Base-by-base conservation (phyloP, 2,329 filamentous ascomycete genomes). In the Aureobasidium sp. region DNA sequence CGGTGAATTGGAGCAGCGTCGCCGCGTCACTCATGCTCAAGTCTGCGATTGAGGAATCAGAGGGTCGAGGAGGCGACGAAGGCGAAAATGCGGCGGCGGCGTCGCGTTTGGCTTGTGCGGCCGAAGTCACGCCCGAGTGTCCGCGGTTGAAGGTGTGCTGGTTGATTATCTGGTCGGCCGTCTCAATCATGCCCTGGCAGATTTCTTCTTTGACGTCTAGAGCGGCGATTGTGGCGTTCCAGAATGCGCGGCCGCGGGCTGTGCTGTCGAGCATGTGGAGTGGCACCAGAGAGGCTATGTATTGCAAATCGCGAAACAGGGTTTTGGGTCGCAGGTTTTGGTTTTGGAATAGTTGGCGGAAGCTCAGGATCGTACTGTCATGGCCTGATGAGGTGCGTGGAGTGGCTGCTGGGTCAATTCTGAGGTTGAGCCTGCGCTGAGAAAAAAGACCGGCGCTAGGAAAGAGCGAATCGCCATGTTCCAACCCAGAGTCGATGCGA, bases 1-100 rank as follows among this genome's bases (percentile, higher is more conserved):
- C 93, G 1, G 90, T 91, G 65, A 96, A 93, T 57, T 88, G 86
- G 77, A 88, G 89, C 83, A 97, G 93, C 60, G 80, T 82, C 2
- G 87, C 90, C 0, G 90, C 91, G 65, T 96, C 89, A 38, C 82
- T 77, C 65, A 93, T 81, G 54, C 79, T 82, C 68, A 88, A 84
- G 41, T 83, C 79, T 53, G 83, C 78, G 3, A 80, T 72, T 48
- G 64, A 60, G 7, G 62, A 57, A 1, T 62, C 25, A n/a, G 11
- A 7, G 5, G 27, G 30, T 41, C 34, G 37, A 6, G 32, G n/a
- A 6, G 54, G 25, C 56, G 54, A 40, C 50, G 49, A 58, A 52
- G 38, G 54, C 57, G 19, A 62, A 47, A 52, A 64, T n/a, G n/a
- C n/a, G 66, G 62, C 63, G 4, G 61, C 63, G 1, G 62, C 61